Evolutionary conservation across 2,329 filamentous ascomycete species (phyloP).

Genomic region (Talaromyces sp.): DNA sequence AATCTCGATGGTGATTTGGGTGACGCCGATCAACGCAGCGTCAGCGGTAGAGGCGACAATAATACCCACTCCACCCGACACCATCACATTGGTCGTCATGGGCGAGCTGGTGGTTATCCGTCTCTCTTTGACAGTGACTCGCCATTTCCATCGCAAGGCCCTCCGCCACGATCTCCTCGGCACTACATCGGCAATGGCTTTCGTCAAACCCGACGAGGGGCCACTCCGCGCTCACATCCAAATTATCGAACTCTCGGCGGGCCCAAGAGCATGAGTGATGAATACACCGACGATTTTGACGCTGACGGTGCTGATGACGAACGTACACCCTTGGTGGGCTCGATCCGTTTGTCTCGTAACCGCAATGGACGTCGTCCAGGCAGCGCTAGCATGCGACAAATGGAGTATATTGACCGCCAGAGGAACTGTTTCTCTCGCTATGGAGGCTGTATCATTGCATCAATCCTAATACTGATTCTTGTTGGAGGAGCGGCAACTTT

Average conservation of each 20-base stretch:
- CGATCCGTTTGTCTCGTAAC: constrained; percentile 56
- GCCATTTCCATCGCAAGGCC: constrained; percentile 57
- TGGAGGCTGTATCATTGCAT: constrained; percentile 81
- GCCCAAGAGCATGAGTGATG: constrained; percentile 54
- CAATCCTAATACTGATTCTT: constrained; percentile 72
- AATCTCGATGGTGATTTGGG: constrained; percentile 62
- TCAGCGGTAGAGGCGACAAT: constrained; percentile 55
- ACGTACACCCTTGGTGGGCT: constrained; percentile 70
- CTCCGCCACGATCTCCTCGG: constrained; percentile 57
- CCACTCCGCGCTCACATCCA: constrained; percentile 59
- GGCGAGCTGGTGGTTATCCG: constrained; percentile 61
- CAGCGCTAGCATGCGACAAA: constrained; percentile 57
- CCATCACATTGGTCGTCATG: constrained; percentile 75
- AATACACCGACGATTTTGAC: constrained; percentile 72
- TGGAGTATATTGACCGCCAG: constrained; percentile 66
- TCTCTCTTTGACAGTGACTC: constrained; percentile 73
- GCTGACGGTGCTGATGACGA: constrained; percentile 81
- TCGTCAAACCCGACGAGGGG: constrained; percentile 63
- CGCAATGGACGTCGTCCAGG: constrained; percentile 49
- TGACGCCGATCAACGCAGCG: constrained; percentile 57
- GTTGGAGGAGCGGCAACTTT: constrained; percentile 82
- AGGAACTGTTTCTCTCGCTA: constrained; percentile 65
- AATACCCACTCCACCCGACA: constrained; percentile 60
- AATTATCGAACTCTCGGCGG: constrained; percentile 40
- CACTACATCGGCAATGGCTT: constrained; percentile 46